Conservation (phyloP, 192 early-diverging fungal species). For the Chytriomyces confervae region DNA sequence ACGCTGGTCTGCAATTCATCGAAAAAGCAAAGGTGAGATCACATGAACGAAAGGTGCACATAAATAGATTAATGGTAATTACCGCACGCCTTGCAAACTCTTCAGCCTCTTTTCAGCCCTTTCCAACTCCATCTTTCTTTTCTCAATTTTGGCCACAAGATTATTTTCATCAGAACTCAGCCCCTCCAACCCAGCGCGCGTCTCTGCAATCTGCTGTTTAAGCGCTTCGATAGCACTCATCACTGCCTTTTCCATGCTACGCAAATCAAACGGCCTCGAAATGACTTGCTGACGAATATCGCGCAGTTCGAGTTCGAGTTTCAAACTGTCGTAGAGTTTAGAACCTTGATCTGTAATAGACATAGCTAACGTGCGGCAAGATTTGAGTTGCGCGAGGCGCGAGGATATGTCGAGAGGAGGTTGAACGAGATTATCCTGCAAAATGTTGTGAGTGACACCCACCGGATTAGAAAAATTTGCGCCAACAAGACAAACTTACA, state of each 20-base stretch:
- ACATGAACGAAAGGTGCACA: not conserved
- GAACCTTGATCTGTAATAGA: conserved; percentile 57
- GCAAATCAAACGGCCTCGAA: conserved; percentile 57
- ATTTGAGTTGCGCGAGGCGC: conserved; percentile 50
- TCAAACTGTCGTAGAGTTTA: conserved; percentile 53
- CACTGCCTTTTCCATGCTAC: conserved; percentile 50
- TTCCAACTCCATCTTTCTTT: conserved; percentile 59
- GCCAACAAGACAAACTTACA: not conserved
- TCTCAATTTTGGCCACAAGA: conserved; percentile 60
- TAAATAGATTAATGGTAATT: not conserved
- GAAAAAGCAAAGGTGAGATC: not conserved
- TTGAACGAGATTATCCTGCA: conserved; percentile 24
- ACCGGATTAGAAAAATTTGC: no score
- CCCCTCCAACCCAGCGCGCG: conserved; percentile 42
- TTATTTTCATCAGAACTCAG: conserved; percentile 55
- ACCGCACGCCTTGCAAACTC: conserved; percentile 59
- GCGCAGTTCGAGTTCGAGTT: conserved; percentile 47
- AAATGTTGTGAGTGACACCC: not conserved
- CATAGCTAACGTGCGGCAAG: conserved; percentile 50
- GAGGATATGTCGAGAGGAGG: conserved; percentile 50
- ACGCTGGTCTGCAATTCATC: conserved; percentile 49
- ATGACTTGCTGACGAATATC: conserved; percentile 52
- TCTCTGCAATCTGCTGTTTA: conserved; percentile 39
- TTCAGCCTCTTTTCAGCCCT: conserved; percentile 58
- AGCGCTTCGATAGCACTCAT: conserved; percentile 42